Evolutionary conservation across 106 monocot genomes (phyloP).

Genomic region (Amphibolis antarctica): DNA sequence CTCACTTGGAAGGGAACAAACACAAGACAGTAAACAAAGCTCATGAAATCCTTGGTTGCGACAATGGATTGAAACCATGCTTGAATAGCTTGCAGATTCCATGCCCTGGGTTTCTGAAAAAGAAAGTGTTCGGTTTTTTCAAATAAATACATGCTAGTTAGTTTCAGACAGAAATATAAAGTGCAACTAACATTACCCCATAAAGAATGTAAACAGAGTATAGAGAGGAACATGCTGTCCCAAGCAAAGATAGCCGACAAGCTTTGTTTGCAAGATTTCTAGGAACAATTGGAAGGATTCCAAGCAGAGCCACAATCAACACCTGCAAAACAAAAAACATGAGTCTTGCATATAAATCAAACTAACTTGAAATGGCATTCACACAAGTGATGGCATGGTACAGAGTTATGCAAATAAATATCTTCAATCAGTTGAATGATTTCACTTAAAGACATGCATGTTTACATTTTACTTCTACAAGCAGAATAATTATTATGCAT

Average conservation of each 20-base stretch:
- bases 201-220: conserved; percentile 53
- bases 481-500: too few species aligned
- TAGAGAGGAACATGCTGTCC: conserved; percentile 49
- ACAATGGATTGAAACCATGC: background rate
- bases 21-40: conserved; percentile 49
- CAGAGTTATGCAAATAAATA: background rate
- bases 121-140: background rate
- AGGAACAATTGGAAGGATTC: conserved; percentile 36
- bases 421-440: too few species aligned
- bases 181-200: conserved; percentile 41
- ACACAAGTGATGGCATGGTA: background rate
- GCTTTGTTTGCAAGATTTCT: conserved; percentile 44
- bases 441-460: too few species aligned
- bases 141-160: background rate
- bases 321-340: conserved; percentile 27
- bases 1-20: conserved; percentile 40
- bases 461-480: too few species aligned
- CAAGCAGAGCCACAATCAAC: conserved; percentile 28
- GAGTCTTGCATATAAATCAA: background rate
- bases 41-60: conserved; percentile 28
- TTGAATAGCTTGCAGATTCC: conserved; percentile 27
- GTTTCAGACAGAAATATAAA: background rate
- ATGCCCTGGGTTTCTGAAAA: conserved; percentile 63
- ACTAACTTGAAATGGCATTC: background rate
- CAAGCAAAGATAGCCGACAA: conserved; percentile 54